Conservation (phyloP, 2,329 filamentous ascomycete species). For the Cladosporium phlei region DNA sequence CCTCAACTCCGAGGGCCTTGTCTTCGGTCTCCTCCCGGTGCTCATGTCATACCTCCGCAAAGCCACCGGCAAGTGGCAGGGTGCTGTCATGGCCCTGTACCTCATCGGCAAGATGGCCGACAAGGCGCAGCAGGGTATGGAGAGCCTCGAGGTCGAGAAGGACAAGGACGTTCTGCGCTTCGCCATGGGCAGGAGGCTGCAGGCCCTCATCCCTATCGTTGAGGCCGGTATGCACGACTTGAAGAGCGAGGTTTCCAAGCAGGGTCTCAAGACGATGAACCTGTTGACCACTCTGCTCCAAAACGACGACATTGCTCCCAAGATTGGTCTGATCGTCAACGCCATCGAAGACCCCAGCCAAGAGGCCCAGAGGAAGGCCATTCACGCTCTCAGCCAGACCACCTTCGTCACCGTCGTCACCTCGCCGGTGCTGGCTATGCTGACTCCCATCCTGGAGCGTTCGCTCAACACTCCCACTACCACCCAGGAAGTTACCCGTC, state of each 20-base stretch:
- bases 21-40: slow-evolving; percentile 74
- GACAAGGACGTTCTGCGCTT: slow-evolving; percentile 88
- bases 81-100: slow-evolving; percentile 78
- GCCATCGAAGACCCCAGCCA: slow-evolving; percentile 92
- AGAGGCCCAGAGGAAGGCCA: slow-evolving; percentile 87
- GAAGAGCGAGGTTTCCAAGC: slow-evolving; percentile 80
- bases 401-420: slow-evolving; percentile 98
- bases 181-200: slow-evolving; percentile 82
- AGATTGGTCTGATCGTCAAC: slow-evolving; percentile 86
- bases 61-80: slow-evolving; percentile 93
- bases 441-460: slow-evolving; percentile 91
- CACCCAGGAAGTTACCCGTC: slow-evolving; percentile 86
- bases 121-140: slow-evolving; percentile 81
- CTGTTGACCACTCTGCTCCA: slow-evolving; percentile 83
- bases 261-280: slow-evolving; percentile 87
- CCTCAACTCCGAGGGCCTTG: slow-evolving; percentile 75
- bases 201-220: slow-evolving; percentile 81
- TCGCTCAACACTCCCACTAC: slow-evolving; percentile 88
- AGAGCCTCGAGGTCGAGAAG: slow-evolving; percentile 75
- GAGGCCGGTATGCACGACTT: slow-evolving; percentile 95
- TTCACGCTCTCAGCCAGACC: slow-evolving; percentile 92
- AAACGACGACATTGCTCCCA: slow-evolving; percentile 92
- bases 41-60: slow-evolving; percentile 73
- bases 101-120: slow-evolving; percentile 90
- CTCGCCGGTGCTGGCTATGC: slow-evolving; percentile 86